Evolutionary conservation across 352 stramenopile species (phyloP), one percentile per base, ranked within the genome.

Genomic region (Phytophthora parvispora): DNA sequence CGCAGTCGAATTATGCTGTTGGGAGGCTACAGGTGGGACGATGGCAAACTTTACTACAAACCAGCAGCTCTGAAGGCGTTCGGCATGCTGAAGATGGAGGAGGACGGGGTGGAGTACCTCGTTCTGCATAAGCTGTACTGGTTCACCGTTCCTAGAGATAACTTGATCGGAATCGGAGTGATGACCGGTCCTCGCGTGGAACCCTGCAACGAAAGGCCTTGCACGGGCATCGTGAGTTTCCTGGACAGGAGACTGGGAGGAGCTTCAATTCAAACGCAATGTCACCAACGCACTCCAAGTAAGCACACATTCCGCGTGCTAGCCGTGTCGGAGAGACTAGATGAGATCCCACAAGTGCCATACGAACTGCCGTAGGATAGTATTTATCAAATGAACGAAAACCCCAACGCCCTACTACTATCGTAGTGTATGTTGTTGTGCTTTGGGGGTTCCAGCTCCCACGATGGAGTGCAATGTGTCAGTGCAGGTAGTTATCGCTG

Each of bases 41-140:
- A 68, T 10, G 52, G 47, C 15, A 73, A 69, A 20, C 24, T 72
- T 1, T 72, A 53, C 40, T 72, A 72, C 40, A 60, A 22, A 31
- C 20, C 29, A 6, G 34, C 49, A 15, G 57, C 64, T 4, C 16
- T 72, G 31, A 72, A 62, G 38, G 64, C 64, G 1, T 58, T 67
- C 5, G 64, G 56, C 9, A 15, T 72, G 12, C 24, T 72, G 48
- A 60, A 48, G 49, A 67, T 67, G 64, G 42, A 67, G n/a, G 64
- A 72, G n/a, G 45, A 61, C 6, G 34, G 62, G 4, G 15, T 31
- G 18, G 54, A 69, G 22, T 69, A 52, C 62, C 31, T 69, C 12
- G 57, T 58, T 2, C 31, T 57, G 27, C 49, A 62, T 34, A 69
- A 72, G 7, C 31, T 72, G 29, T 25, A 62, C 7, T 72, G 64